These are phyloP conservation scores for Pythium apleroticum DNA, from an alignment of 352 stramenopile species.

Conservation along the genomic window DNA sequence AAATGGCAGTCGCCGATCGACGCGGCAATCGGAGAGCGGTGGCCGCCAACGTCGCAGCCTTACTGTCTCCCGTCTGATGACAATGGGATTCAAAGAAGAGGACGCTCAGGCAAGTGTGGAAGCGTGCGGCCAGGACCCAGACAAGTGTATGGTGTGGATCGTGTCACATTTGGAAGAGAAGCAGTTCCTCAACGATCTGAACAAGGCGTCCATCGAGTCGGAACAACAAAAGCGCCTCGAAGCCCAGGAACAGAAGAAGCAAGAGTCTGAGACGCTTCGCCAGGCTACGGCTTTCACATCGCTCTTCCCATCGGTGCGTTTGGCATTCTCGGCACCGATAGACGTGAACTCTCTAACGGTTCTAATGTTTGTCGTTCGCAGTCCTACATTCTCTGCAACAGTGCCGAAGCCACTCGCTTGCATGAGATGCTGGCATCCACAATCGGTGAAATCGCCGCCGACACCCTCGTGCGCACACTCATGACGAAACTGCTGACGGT, in stretches of 20 bases:
- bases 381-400: slow-evolving; percentile 55
- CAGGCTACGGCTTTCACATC: slow-evolving; percentile 57
- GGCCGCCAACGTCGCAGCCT: slow-evolving; percentile 47
- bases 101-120: slow-evolving; percentile 66
- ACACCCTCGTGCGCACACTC: slow-evolving; percentile 47
- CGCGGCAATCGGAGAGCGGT: slow-evolving; percentile 20
- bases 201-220: slow-evolving; percentile 74
- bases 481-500: slow-evolving; percentile 67
- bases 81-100: slow-evolving; percentile 62
- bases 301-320: slow-evolving; percentile 62
- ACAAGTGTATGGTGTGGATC: slow-evolving; percentile 84
- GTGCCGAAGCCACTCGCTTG: slow-evolving; percentile 37
- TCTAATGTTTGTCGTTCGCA: slow-evolving; percentile 24
- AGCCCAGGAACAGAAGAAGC: slow-evolving; percentile 51
- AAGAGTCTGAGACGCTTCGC: slow-evolving; percentile 52
- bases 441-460: slow-evolving; percentile 44
- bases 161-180: slow-evolving; percentile 71
- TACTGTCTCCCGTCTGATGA: slow-evolving; percentile 52
- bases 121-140: slow-evolving; percentile 52
- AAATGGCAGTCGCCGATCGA: slow-evolving; percentile 12
- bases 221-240: slow-evolving; percentile 68
- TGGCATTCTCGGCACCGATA: no score
- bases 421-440: slow-evolving; percentile 48
- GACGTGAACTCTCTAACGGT: no score
- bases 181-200: slow-evolving; percentile 68